Evolutionary conservation across 202 grass and related monocot genomes (phyloP).

Genomic region (Hordeum pubiflorum): DNA sequence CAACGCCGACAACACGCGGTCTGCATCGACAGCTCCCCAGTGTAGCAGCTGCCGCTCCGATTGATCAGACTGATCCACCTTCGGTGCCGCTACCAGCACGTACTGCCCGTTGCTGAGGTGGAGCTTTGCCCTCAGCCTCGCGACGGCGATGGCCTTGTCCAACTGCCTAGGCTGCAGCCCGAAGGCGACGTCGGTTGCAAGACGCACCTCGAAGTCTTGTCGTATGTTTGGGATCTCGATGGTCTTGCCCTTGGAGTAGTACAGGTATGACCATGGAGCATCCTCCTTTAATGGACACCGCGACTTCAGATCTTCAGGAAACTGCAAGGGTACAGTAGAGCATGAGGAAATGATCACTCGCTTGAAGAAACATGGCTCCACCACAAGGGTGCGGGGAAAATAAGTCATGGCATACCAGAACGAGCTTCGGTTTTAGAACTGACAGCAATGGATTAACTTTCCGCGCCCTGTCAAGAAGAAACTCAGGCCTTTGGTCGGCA

Average conservation of each 20-base stretch:
- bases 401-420: conserved; percentile 47
- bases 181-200: conserved; percentile 38
- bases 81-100: conserved; percentile 28
- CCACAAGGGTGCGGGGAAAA: background rate
- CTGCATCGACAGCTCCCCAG: conserved; percentile 46
- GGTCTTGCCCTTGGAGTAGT: conserved; percentile 55
- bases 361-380: background rate
- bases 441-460: conserved; percentile 56
- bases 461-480: conserved; percentile 32
- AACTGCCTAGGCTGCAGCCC: conserved; percentile 57
- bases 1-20: conserved; percentile 28
- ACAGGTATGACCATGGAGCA: conserved; percentile 40
- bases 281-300: conserved; percentile 29
- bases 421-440: conserved; percentile 57
- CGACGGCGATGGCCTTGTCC: conserved; percentile 41
- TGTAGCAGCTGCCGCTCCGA: conserved; percentile 41
- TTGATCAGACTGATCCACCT: background rate
- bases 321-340: conserved; percentile 35
- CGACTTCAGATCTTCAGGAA: conserved; percentile 51
- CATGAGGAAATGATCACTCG: background rate
- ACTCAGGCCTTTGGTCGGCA: background rate
- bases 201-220: conserved; percentile 42
- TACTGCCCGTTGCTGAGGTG: conserved; percentile 61
- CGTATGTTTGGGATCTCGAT: conserved; percentile 33
- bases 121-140: conserved; percentile 59